phyloP scores from a whole-genome alignment of 768 basidiomycete species.

The Agrocybe praecox region DNA sequence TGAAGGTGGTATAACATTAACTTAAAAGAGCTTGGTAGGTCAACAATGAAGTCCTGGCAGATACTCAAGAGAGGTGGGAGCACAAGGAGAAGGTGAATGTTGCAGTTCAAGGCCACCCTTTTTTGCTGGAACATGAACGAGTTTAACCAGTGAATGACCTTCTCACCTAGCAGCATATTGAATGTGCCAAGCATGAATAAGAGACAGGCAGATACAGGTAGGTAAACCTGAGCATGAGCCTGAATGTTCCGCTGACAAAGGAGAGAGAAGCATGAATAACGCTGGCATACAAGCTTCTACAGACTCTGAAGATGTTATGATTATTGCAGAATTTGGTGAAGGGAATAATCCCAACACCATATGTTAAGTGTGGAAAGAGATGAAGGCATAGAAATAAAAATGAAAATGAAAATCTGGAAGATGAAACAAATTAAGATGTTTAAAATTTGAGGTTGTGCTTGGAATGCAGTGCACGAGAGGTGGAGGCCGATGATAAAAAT shows the following conservation, averaged over 20 bases:
- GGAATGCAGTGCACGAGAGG: neutral
- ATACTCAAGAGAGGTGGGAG: conserved; percentile 37
- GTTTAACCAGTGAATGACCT: conserved; percentile 27
- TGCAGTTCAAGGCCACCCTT: conserved; percentile 24
- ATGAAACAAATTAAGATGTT: neutral
- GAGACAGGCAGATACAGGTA: conserved; percentile 34
- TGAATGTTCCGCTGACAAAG: conserved; percentile 18
- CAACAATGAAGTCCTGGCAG: conserved; percentile 19
- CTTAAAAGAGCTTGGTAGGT: too few species aligned
- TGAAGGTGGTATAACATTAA: too few species aligned
- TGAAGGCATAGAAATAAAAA: too few species aligned
- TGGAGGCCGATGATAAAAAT: neutral
- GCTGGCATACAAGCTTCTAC: conserved; percentile 37
- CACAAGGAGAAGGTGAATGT: conserved; percentile 17
- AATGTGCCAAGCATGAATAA: conserved; percentile 38
- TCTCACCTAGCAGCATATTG: conserved; percentile 36
- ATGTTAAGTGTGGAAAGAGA: too few species aligned
- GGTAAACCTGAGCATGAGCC: conserved; percentile 21
- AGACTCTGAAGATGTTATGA: conserved; percentile 18
- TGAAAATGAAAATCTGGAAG: too few species aligned
- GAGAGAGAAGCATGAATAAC: conserved; percentile 25
- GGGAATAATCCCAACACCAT: conserved; percentile 33
- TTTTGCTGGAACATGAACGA: conserved; percentile 13
- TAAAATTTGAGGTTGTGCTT: neutral
- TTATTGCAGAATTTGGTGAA: conserved; percentile 41